Conservation (phyloP, 371 early-diverging fungal genomes). For the Nematocida homosporus region DNA sequence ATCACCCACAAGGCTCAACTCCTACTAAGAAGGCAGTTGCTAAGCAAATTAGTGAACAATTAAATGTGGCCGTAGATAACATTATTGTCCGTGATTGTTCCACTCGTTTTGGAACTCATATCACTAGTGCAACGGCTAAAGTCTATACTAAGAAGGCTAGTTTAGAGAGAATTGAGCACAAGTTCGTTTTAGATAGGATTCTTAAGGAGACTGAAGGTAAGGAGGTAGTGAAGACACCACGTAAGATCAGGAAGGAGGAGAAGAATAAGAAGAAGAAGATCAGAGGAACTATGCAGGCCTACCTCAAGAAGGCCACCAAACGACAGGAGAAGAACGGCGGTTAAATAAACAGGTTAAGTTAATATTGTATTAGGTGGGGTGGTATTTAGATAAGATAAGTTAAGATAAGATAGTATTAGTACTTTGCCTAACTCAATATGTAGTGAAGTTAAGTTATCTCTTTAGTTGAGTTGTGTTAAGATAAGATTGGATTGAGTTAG, state of each 20-base stretch:
- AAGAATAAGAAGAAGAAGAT: constrained; percentile 66
- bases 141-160: constrained; percentile 57
- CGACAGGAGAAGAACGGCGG: constrained; percentile 53
- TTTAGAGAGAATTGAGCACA: constrained; percentile 58
- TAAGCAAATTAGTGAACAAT: constrained; percentile 51
- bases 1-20: constrained; percentile 56
- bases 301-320: constrained; percentile 61
- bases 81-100: constrained; percentile 55
- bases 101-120: constrained; percentile 64
- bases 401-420: not conserved
- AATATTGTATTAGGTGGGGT: too few species aligned
- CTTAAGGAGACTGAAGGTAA: constrained; percentile 53
- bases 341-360: constrained; percentile 38
- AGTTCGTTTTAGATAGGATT: constrained; percentile 56
- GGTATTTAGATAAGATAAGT: not conserved
- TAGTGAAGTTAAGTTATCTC: too few species aligned
- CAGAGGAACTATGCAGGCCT: constrained; percentile 62
- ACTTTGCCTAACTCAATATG: too few species aligned
- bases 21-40: constrained; percentile 62
- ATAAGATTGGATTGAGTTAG: too few species aligned
- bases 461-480: too few species aligned
- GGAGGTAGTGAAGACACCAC: constrained; percentile 44
- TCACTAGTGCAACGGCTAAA: constrained; percentile 55
- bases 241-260: constrained; percentile 64
- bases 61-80: constrained; percentile 52